Conservation (phyloP, 2,329 filamentous ascomycete species). For the Sarocladium brachiariae region DNA sequence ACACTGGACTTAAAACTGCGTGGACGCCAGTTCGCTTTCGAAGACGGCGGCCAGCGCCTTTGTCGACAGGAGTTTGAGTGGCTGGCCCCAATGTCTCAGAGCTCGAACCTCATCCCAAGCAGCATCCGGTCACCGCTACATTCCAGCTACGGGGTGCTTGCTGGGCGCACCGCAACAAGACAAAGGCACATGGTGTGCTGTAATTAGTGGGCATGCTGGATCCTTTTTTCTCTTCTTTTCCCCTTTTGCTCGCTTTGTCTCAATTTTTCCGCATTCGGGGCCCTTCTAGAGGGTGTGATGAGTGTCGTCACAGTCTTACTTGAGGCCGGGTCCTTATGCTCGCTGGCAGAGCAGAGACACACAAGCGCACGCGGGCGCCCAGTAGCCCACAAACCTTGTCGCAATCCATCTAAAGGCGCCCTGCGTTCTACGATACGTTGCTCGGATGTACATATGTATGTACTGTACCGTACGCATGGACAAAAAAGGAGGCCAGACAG, state of each 20-base stretch:
- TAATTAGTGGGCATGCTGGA: not conserved
- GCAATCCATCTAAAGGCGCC: no score
- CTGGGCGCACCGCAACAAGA: constrained; percentile 4
- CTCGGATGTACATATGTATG: no score
- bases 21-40: no score
- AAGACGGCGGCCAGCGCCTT: constrained; percentile 3
- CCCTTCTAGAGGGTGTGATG: not conserved
- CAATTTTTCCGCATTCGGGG: constrained; percentile 7
- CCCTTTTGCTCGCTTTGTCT: not conserved
- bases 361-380: constrained; percentile 5
- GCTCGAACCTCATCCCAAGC: constrained; percentile 4
- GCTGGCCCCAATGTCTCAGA: constrained; percentile 9
- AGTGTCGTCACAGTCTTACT: not conserved
- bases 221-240: not conserved
- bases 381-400: not conserved
- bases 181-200: not conserved
- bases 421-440: no score
- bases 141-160: not conserved
- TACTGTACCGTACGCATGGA: no score
- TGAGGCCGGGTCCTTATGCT: no score
- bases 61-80: not conserved
- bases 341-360: constrained; percentile 8
- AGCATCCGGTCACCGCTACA: constrained; percentile 9
- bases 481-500: no score
- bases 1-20: no score